Evolutionary conservation across 2,329 filamentous ascomycete species (phyloP), one percentile per base, ranked within the genome.

Genomic region (Chaetothyriales sp.): DNA sequence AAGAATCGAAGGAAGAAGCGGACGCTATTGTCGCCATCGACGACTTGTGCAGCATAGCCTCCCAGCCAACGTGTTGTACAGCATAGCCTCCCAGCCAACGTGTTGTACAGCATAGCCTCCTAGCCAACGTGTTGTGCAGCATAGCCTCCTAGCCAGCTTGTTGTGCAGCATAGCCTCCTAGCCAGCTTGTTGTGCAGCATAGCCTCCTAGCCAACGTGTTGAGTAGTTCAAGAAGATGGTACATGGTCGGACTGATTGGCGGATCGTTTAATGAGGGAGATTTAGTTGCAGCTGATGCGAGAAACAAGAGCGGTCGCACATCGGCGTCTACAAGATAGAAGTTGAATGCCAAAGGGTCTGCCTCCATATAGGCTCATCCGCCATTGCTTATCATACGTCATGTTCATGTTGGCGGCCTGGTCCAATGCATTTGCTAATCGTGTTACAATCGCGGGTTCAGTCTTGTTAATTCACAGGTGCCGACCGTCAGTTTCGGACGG

Each of bases 1-100:
- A 44, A 54, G 47, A 45, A 53, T 18, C 48, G 54, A 48, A 18
- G 44, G 44, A 46, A 46, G 20, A 19, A 6, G 7, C 53, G 46
- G 5, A 49, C 51, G 18, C 43, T 50, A 15, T 18, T 10, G 51
- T 33, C 7, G 25, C 29, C 51, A 45, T 18, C 20, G 15, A 15
- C 33, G 46, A 47, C 29, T 33, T 2, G 29, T 33, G 8, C 29
- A 5, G 29, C 2, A 33, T 13, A 33, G 29, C 10, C n/a, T n/a
- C n/a, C 8, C 2, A 33, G 29, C 29, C 29, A 9, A 33, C 28
- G 9, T 29, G 28, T 29, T 29, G n/a, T 33, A 2, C 29, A 5
- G 29, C 2, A 33, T 13, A 33, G 29, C 10, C n/a, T n/a, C n/a
- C 8, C 2, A 33, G 29, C 29, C 20, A 18, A 15, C 33, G 46